Base-by-base conservation (phyloP, 352 stramenopile species). In the Phytopythium vexans region DNA sequence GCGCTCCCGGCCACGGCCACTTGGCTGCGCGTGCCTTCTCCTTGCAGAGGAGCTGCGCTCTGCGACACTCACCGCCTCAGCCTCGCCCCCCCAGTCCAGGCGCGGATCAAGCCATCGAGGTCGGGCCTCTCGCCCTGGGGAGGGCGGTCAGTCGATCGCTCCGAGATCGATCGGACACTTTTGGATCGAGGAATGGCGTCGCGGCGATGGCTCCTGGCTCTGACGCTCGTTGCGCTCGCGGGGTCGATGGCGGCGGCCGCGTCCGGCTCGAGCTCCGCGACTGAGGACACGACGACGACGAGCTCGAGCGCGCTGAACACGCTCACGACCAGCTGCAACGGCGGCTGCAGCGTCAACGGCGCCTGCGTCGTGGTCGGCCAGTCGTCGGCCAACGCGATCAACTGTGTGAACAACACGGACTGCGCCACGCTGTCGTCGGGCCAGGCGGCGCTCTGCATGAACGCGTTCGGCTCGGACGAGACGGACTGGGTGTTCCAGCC, bases 241-340 rank as follows among this genome's bases (percentile, higher is more conserved):
- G 21, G 21, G 21, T 27, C 44, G 8, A 16, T 21, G 11, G 36
- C 44, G 11, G 44, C 62, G 33, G 55, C 34, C 42, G 61, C 54
- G 5, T 58, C 45, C 7, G 41, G 49, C 14, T 61, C 55, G 40
- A 62, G 52, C 43, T 32, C 46, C 47, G 15, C 37, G 4, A 45
- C 42, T 14, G 12, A 32, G 14, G n/a, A 10, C 21, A 33, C 37
- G 56, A 33, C 48, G 37, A 27, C 10, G 47, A 34, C 47, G 43
- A 16, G 33, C 8, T 21, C n/a, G 15, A 50, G 49, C 38, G 40
- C 56, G 38, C 73, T 83, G 54, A 91, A 89, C 64, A 89, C 77
- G 46, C 62, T 91, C 41, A 89, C 77, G 37, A 91, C 81, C 43
- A 88, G 75, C 54, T 91, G 81, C 62, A 88, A 82, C 49, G 81